These are phyloP conservation scores for Asterella californica DNA, from an alignment of 225 moss, liverwort and hornwort species.

Conservation along the genomic window DNA sequence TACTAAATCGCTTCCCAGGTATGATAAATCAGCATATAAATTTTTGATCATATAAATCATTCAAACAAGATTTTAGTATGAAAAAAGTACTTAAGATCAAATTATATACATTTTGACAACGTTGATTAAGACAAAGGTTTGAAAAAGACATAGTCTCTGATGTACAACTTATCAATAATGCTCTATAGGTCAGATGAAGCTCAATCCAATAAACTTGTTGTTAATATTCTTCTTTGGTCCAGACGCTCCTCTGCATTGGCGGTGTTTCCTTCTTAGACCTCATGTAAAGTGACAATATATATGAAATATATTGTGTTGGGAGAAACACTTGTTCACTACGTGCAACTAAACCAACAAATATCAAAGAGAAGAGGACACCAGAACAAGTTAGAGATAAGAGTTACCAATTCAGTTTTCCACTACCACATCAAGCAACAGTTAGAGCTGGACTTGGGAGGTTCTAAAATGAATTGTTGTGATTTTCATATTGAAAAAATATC, in stretches of 20 bases:
- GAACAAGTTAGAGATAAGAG: background rate
- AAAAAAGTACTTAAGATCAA: no score
- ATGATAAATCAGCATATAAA: no score
- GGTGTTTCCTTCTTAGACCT: constrained; percentile 5
- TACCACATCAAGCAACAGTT: background rate
- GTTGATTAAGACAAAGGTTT: no score
- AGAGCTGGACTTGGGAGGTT: background rate
- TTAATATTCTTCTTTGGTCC: constrained; percentile 54
- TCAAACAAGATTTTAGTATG: no score
- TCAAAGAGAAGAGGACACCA: background rate
- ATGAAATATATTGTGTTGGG: background rate
- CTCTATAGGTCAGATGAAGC: constrained; percentile 81
- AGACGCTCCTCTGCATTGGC: constrained; percentile 14
- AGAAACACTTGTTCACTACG: background rate
- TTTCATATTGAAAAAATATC: no score
- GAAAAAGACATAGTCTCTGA: background rate
- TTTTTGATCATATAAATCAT: no score
- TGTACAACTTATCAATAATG: constrained; percentile 56
- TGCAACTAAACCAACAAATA: background rate
- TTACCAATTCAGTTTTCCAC: background rate
- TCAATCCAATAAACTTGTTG: constrained; percentile 76
- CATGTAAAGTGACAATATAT: constrained; percentile 16
- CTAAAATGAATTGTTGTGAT: no score
- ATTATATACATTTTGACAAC: no score
- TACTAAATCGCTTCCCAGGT: no score